Conservation (phyloP, 2,329 filamentous ascomycete species). For the Coniochaeta sp. region DNA sequence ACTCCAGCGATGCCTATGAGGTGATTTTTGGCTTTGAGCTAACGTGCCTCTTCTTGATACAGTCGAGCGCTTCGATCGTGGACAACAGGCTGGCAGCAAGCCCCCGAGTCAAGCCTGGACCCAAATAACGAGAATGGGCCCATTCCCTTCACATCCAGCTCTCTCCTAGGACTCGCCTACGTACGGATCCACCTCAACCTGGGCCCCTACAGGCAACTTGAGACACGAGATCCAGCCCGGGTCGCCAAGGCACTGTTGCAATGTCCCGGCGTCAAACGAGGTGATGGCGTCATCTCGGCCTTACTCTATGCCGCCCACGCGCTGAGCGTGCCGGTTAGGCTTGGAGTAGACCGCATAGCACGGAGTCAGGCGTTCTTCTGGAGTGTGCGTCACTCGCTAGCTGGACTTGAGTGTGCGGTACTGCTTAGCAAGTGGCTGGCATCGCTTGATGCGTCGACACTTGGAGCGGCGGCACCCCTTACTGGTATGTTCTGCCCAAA, state of each 20-base stretch:
- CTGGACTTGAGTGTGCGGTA: constrained; percentile 45
- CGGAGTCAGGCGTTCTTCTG: constrained; percentile 48
- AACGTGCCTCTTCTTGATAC: not conserved
- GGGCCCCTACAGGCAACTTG: constrained; percentile 32
- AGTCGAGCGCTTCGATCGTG: constrained; percentile 26
- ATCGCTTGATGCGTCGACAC: not conserved
- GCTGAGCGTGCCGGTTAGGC: constrained; percentile 45
- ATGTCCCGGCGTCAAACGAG: constrained; percentile 33
- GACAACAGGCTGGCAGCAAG: constrained; percentile 30
- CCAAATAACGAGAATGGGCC: constrained; percentile 31
- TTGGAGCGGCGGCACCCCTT: not conserved
- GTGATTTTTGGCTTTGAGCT: not conserved
- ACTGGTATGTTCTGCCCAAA: constrained; percentile 3
- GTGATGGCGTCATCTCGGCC: constrained; percentile 38
- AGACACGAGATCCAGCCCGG: constrained; percentile 30
- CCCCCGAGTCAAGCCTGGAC: constrained; percentile 28
- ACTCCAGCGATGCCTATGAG: not conserved
- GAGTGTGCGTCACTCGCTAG: constrained; percentile 48
- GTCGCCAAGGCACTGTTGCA: constrained; percentile 30
- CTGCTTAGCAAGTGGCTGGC: constrained; percentile 43
- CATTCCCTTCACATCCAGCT: constrained; percentile 35
- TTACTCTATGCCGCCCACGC: constrained; percentile 46
- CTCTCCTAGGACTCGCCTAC: constrained; percentile 36
- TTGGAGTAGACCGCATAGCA: constrained; percentile 46
- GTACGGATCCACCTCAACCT: constrained; percentile 36